Evolutionary conservation across 345 rosid species (phyloP), one percentile per base, ranked within the genome.

Genomic region (Eucalyptus marginata): DNA sequence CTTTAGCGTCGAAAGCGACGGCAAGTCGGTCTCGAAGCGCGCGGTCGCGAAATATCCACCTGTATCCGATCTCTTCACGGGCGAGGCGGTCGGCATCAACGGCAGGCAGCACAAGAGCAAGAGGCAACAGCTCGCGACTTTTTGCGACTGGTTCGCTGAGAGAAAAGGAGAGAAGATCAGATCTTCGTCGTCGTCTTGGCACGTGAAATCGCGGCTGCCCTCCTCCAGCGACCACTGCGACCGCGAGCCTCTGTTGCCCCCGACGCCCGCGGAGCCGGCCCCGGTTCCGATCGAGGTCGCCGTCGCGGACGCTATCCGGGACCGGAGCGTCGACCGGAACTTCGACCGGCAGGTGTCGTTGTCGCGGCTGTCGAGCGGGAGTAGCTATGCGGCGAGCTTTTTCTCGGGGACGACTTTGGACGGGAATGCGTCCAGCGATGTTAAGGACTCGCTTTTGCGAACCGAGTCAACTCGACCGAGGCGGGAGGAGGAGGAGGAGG

Each of bases 321-420:
- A 93, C 59, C 88, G 94, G 50, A 92, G 91, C 44, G 94, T 91
- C 88, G 96, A 93, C 86, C 88, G 92, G 89, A 93, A 89, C 89
- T 94, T 95, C 89, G 98, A 95, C 22, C 93, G 94, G 58, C 95
- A 93, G 90, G 94, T 95, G 27, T 96, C 98, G 16, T 92, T 96
- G 92, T 95, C 95, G 49, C 92, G 99, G 92, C 86, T 96, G 71
- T 96, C 99, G 3, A 97, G 99, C 66, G 98, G 95, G 88, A 97
- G 99, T 88, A 96, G 98, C 88, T 95, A 93, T 66, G 95, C 94
- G 1, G 96, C 96, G 22, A 97, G 99, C 92, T 95, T 95, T 93
- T 95, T 96, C 92, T 96, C 99, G 7, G 99, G 94, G 87, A 94
- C 96, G 71, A 96, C 98, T n/a, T 93, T 95, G 62, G 98, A 95